phyloP scores from a whole-genome alignment of 805 yeast species.

The Cyberlindnera nakhonratchasimensis region DNA sequence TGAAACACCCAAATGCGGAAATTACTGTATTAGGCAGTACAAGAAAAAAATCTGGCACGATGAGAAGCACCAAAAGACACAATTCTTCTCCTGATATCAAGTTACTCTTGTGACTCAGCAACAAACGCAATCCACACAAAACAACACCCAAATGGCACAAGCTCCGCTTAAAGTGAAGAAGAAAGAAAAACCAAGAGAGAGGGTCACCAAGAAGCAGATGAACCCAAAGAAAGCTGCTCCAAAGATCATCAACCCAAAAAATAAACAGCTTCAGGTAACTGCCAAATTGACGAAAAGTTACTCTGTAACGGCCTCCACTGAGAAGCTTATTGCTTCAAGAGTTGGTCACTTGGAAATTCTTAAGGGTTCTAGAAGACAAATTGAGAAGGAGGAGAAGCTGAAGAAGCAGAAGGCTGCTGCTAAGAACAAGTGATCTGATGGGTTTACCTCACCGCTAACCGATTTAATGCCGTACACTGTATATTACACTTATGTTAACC shows the following conservation, averaged over 20 bases:
- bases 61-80: not conserved
- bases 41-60: conserved; percentile 3
- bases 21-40: not conserved
- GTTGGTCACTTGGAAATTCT: conserved; percentile 92
- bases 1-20: conserved; percentile 6
- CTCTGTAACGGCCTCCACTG: conserved; percentile 60
- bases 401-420: conserved; percentile 31
- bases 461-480: not conserved
- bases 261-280: conserved; percentile 47
- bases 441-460: not conserved
- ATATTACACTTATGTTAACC: not conserved
- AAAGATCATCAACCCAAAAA: conserved; percentile 63
- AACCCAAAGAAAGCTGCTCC: conserved; percentile 75
- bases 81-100: not conserved
- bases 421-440: conserved; percentile 9
- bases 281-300: conserved; percentile 52
- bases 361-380: conserved; percentile 83
- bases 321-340: conserved; percentile 78
- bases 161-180: conserved; percentile 57
- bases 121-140: not conserved
- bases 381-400: conserved; percentile 58
- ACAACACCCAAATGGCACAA: conserved; percentile 60
- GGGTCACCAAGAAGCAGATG: conserved; percentile 56
- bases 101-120: not conserved
- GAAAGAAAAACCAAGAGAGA: conserved; percentile 35